Conservation (phyloP, 768 basidiomycete species). For the Kwoniella newhampshirensis region DNA sequence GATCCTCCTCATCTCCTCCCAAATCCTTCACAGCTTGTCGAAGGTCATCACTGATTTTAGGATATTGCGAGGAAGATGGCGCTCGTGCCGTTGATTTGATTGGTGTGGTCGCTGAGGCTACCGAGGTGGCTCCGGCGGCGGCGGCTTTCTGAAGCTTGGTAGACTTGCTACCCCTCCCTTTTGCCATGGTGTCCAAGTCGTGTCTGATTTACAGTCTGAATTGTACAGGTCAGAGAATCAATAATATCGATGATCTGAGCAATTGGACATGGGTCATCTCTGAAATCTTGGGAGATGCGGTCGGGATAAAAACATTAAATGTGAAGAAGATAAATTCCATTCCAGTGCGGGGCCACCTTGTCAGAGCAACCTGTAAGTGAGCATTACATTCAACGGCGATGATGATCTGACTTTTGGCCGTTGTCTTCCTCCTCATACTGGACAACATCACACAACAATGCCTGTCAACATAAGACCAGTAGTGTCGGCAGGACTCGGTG, state of each 20-base stretch:
- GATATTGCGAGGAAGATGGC: slow-evolving; percentile 1
- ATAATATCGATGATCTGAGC: too few species aligned
- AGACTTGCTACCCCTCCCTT: slow-evolving; percentile 22
- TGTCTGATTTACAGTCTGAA: background rate
- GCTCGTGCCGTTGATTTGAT: slow-evolving; percentile 8
- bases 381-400: too few species aligned
- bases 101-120: background rate
- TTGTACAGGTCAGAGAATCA: too few species aligned
- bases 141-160: slow-evolving; percentile 13
- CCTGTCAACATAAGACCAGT: slow-evolving; percentile 45
- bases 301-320: slow-evolving; percentile 12
- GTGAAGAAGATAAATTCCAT: slow-evolving; percentile 1
- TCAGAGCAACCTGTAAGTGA: too few species aligned
- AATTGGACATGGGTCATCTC: background rate
- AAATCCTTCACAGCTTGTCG: slow-evolving; percentile 48
- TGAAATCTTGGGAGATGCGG: slow-evolving; percentile 5
- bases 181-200: slow-evolving; percentile 6
- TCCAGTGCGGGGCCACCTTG: background rate
- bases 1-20: slow-evolving; percentile 52
- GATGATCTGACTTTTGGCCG: too few species aligned
- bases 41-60: slow-evolving; percentile 32
- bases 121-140: slow-evolving; percentile 6
- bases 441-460: slow-evolving; percentile 1
- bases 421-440: background rate
- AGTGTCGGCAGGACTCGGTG: slow-evolving; percentile 50